Conservation (phyloP, 2,329 filamentous ascomycete species). For the Cyphellophora attinorum region DNA sequence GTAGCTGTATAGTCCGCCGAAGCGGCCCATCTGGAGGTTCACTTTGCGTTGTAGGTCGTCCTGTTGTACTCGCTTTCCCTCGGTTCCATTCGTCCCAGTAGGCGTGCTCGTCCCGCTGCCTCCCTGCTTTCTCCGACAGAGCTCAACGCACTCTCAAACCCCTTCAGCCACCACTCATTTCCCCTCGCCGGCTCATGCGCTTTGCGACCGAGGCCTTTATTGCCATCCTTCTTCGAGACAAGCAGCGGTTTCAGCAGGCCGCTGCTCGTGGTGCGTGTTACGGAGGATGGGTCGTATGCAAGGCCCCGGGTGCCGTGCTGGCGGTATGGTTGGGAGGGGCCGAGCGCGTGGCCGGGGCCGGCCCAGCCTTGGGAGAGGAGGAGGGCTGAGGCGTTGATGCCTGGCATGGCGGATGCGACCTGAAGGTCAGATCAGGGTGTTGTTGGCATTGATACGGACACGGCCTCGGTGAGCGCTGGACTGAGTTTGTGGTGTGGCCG, state of each 20-base stretch:
- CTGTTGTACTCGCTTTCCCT: conserved; percentile 15
- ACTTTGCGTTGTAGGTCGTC: conserved; percentile 18
- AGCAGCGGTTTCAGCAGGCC: conserved; percentile 78
- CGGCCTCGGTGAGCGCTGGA: too few relatives aligned
- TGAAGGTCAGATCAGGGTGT: too few relatives aligned
- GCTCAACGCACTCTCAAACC: conserved; percentile 77
- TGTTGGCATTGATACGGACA: too few relatives aligned
- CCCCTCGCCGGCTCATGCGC: conserved; percentile 52
- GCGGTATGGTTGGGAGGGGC: conserved; percentile 40
- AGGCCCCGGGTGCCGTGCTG: conserved; percentile 33
- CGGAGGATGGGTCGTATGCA: conserved; percentile 20
- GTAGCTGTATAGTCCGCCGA: conserved; percentile 63
- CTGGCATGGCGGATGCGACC: not conserved
- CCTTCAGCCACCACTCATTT: conserved; percentile 96
- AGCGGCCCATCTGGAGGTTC: conserved; percentile 29
- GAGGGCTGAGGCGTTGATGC: conserved; percentile 33
- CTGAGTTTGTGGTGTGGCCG: too few relatives aligned
- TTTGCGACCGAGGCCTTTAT: conserved; percentile 69
- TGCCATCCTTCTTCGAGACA: conserved; percentile 68
- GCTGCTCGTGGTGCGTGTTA: conserved; percentile 34
- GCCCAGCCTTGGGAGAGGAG: conserved; percentile 84
- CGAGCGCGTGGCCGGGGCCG: conserved; percentile 78
- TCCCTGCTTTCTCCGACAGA: conserved; percentile 48
- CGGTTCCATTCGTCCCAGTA: conserved; percentile 22
- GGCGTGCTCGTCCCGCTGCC: conserved; percentile 41